A percentile compares a stretch with the other conserved stretches of the same genome.
These are phyloP conservation scores for Exophiala xenobiotica DNA, from an alignment of 2,329 filamentous ascomycete genomes.

Conservation along the genomic window DNA sequence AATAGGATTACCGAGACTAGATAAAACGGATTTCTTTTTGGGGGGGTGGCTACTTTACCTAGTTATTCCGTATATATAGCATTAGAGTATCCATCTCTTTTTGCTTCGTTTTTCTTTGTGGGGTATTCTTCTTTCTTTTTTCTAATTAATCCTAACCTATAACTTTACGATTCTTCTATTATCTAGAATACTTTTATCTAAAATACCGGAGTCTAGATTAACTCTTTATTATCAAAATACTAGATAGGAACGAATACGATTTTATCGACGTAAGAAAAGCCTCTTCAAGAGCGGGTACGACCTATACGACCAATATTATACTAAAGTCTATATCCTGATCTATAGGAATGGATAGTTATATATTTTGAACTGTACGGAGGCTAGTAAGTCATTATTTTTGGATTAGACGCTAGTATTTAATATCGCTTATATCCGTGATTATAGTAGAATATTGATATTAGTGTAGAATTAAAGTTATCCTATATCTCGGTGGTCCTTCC, in stretches of 20 bases:
- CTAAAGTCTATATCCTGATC: constrained; percentile 1
- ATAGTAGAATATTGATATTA: neutral
- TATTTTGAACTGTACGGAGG: constrained; percentile 1
- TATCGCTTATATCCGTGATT: neutral
- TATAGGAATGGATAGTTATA: neutral
- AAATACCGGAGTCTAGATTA: constrained; percentile 1
- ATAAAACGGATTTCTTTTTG: neutral
- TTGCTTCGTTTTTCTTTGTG: neutral
- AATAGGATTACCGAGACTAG: neutral
- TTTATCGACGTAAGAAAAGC: constrained; percentile 3
- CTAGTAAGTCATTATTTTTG: neutral
- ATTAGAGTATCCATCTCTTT: neutral
- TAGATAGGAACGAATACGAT: neutral
- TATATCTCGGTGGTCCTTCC: neutral
- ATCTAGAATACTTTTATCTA: too few relatives aligned
- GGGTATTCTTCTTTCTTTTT: too few relatives aligned
- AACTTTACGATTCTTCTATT: neutral
- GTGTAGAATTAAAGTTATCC: neutral
- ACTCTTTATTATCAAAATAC: neutral
- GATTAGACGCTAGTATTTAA: neutral
- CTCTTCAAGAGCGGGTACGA: constrained; percentile 2
- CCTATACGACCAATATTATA: neutral
- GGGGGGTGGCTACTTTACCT: too few relatives aligned
- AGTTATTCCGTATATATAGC: neutral
- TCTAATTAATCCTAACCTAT: too few relatives aligned